Base-by-base conservation (phyloP, 192 early-diverging fungal genomes). In the Umbelopsis sp. region DNA sequence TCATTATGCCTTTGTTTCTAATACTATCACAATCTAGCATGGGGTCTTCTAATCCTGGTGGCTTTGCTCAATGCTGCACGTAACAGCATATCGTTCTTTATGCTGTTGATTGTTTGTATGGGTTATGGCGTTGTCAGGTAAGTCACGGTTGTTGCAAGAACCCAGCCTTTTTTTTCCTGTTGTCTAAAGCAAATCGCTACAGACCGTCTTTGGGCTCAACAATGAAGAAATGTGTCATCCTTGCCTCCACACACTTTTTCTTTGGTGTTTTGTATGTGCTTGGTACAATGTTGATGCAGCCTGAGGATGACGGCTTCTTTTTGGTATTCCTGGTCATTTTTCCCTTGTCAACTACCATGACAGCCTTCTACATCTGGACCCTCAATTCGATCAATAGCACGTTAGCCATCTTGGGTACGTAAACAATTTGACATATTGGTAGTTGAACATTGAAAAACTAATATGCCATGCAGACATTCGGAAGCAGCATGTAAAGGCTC, bases 121-220 rank as follows among this genome's bases (percentile, higher is more conserved):
- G 97, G 97, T 25, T 99, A 96, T 78, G 95, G 97, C 49, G 96
- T 99, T 21, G 95, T 99, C 22, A 91, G 90, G 91, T 92, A 84
- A 74, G 80, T 46, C 37, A 41, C 13, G 23, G 18, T 1, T 46
- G 4, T 22, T 35, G 27, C 13, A 55, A 55, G 2, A 21, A 22
- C n/a, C 5, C 30, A 21, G 33, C 22, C 47, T 35, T 21, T 30
- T 23, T 21, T 45, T n/a, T 80, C 2, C 68, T 15, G 20, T 27
- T 45, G 16, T 70, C 47, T 41, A 41, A 41, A 41, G 1, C 10
- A 10, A 0, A 41, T 30, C 33, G 12, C 64, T 30, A 1, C 74
- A 90, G 92, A 49, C 96, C 96, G 9, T 92, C 93, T 21, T 87
- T 99, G 41, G 96, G 96, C 25, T 78, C 82, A 46, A 91, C 90